Conservation (phyloP, 2,329 filamentous ascomycete genomes). For the Hypoxylon sp. region DNA sequence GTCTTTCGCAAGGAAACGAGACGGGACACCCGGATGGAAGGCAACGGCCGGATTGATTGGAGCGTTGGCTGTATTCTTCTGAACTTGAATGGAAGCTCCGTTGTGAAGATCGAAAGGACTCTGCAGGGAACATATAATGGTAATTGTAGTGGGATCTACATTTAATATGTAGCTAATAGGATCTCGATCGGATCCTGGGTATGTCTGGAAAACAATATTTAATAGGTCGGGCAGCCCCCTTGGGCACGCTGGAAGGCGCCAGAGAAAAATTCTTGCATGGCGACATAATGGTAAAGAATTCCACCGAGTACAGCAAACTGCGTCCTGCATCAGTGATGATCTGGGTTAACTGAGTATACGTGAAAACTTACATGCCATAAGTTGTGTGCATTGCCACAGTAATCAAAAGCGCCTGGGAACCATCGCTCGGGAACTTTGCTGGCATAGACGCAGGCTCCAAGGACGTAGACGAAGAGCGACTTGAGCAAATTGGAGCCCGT, state of each 20-base stretch:
- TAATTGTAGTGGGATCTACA: background rate
- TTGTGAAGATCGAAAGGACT: too few species aligned
- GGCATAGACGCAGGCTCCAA: slow-evolving; percentile 87
- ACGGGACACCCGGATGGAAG: slow-evolving; percentile 10
- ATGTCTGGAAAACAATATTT: slow-evolving; percentile 26
- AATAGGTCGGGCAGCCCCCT: slow-evolving; percentile 65
- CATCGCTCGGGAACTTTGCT: slow-evolving; percentile 93
- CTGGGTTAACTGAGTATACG: slow-evolving; percentile 85
- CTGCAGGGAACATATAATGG: too few species aligned
- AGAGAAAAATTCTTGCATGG: slow-evolving; percentile 95
- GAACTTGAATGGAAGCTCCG: slow-evolving; percentile 8
- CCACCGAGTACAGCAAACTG: slow-evolving; percentile 92
- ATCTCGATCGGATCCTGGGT: slow-evolving; percentile 7
- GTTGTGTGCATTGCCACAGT: slow-evolving; percentile 94
- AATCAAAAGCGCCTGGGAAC: slow-evolving; percentile 93
- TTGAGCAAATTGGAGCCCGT: slow-evolving; percentile 77
- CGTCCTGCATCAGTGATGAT: slow-evolving; percentile 91
- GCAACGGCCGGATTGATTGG: slow-evolving; percentile 19
- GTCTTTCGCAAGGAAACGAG: slow-evolving; percentile 27
- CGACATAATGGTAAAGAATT: slow-evolving; percentile 95
- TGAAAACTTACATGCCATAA: slow-evolving; percentile 86
- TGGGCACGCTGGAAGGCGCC: slow-evolving; percentile 75
- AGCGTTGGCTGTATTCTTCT: slow-evolving; percentile 28
- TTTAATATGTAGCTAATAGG: background rate
- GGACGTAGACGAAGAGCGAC: slow-evolving; percentile 84